Conservation (phyloP, 2,329 filamentous ascomycete species). For the Phaeoacremonium minimum region DNA sequence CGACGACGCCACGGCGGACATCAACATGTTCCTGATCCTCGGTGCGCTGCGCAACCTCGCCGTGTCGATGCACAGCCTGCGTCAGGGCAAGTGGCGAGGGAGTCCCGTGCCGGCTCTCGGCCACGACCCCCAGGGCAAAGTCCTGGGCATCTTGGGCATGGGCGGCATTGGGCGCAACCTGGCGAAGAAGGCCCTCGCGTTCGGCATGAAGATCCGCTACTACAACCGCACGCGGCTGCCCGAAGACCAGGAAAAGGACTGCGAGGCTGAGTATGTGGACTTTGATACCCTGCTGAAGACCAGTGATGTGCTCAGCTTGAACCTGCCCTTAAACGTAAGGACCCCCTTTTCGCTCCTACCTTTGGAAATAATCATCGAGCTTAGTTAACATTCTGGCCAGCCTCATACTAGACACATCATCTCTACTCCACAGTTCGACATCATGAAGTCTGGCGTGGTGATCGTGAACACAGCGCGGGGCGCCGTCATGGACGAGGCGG, state of each 20-base stretch:
- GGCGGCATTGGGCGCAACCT: slow-evolving; percentile 79
- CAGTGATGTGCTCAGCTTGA: slow-evolving; percentile 76
- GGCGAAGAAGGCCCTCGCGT: slow-evolving; percentile 67
- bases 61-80: slow-evolving; percentile 58
- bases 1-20: slow-evolving; percentile 79
- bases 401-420: slow-evolving; percentile 71
- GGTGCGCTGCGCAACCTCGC: slow-evolving; percentile 75
- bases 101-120: slow-evolving; percentile 53
- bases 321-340: slow-evolving; percentile 75
- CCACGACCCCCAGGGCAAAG: slow-evolving; percentile 74
- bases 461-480: slow-evolving; percentile 82
- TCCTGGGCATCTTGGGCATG: slow-evolving; percentile 80
- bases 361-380: background rate
- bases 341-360: background rate
- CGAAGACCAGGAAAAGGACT: slow-evolving; percentile 45
- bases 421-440: slow-evolving; percentile 62
- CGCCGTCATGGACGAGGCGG: slow-evolving; percentile 76
- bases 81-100: slow-evolving; percentile 66
- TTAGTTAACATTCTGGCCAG: slow-evolving; percentile 24
- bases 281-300: slow-evolving; percentile 68
- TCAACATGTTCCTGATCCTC: slow-evolving; percentile 75
- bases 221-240: slow-evolving; percentile 64
- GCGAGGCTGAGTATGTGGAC: slow-evolving; percentile 61
- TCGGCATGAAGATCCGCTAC: slow-evolving; percentile 73
- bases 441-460: slow-evolving; percentile 75